Conservation (phyloP, 2,329 filamentous ascomycete species). For the Ascocoryne sarcoides region DNA sequence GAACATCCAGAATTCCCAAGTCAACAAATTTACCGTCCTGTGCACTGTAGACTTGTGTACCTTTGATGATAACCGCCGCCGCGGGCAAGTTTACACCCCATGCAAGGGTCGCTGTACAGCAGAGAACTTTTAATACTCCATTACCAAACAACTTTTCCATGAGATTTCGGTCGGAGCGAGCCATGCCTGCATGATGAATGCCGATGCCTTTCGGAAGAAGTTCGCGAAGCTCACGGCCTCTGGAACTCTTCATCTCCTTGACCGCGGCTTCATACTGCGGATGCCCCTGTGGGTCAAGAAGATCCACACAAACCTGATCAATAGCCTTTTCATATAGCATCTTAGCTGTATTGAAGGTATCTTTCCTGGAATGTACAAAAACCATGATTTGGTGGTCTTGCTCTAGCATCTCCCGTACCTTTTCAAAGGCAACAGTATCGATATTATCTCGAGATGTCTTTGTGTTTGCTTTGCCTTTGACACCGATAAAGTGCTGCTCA, state of each 20-base stretch:
- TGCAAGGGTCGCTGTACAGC: slow-evolving; percentile 93
- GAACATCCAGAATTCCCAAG: slow-evolving; percentile 87
- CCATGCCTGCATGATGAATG: slow-evolving; percentile 95
- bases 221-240: slow-evolving; percentile 79
- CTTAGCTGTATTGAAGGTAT: slow-evolving; percentile 82
- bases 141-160: slow-evolving; percentile 87
- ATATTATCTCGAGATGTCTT: slow-evolving; percentile 82
- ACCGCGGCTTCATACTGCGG: slow-evolving; percentile 72
- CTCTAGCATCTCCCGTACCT: slow-evolving; percentile 87
- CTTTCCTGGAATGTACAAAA: slow-evolving; percentile 93
- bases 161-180: slow-evolving; percentile 86
- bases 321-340: slow-evolving; percentile 79
- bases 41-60: slow-evolving; percentile 92
- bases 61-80: slow-evolving; percentile 95
- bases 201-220: slow-evolving; percentile 85
- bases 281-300: slow-evolving; percentile 75
- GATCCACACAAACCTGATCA: slow-evolving; percentile 67
- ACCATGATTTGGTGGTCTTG: slow-evolving; percentile 97
- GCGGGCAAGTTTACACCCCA: slow-evolving; percentile 99
- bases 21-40: slow-evolving; percentile 96
- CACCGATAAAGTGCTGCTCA: slow-evolving; percentile 94
- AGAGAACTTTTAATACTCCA: slow-evolving; percentile 92
- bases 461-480: slow-evolving; percentile 79
- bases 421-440: slow-evolving; percentile 81
- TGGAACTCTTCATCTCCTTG: slow-evolving; percentile 76